Base-by-base conservation (phyloP, 163 green algal species). In the Trebouxiophyceae sp. region DNA sequence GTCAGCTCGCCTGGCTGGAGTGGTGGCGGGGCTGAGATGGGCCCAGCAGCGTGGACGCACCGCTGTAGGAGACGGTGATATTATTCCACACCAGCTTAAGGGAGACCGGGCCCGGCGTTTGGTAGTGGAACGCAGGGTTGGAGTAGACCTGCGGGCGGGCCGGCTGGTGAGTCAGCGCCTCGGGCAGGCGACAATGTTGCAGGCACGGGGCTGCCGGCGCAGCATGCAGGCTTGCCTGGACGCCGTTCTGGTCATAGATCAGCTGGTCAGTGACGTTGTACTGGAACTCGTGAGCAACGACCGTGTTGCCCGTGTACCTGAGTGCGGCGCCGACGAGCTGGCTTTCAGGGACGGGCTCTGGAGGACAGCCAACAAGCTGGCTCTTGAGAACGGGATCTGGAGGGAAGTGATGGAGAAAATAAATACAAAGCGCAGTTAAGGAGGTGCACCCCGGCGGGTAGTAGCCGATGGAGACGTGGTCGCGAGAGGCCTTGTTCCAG, bases 21-120 rank as follows among this genome's bases (percentile, higher is more conserved):
- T n/a, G n/a, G n/a, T n/a, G n/a, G n/a, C n/a, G n/a, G n/a, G n/a
- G n/a, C n/a, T n/a, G n/a, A n/a, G n/a, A n/a, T n/a, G n/a, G n/a
- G n/a, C n/a, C n/a, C 12, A 50, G 12, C 39, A 50, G 39, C 12
- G 39, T n/a, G 19, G 39, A 16, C 39, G 39, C 39, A 72, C 70
- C 70, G 62, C 59, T 69, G 70, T 77, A 77, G 1, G 64, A 67
- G 19, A 77, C 46, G 31, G 70, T 72, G 16, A 77, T 54, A 24
- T 64, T 64, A 26, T 65, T 50, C 59, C 59, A 77, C 7, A 70
- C 55, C 23, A 77, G 54, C 29, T 63, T 60, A 22, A 68, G 54
- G 20, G 64, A 59, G 5, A 77, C 70, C 50, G 70, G 70, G 0
- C 70, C 70, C 22, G 44, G n/a, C n/a, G 65, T 72, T 27, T 67